Conservation (phyloP, 306 rosid species). For the Quercus suber region DNA sequence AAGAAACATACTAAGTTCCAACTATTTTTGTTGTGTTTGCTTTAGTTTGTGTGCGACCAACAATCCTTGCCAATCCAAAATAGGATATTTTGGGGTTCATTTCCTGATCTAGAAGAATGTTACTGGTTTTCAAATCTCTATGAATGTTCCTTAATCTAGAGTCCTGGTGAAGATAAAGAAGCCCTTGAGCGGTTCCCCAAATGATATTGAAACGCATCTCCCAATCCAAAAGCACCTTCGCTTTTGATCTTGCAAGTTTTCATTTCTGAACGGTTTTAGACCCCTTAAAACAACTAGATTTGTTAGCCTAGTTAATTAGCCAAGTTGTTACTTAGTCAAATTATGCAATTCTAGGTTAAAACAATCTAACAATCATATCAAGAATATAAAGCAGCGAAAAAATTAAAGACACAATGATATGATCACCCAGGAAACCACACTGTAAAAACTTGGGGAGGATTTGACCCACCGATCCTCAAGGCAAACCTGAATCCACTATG, state of each 20-base stretch:
- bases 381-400: too few relatives aligned
- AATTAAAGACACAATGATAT: too few relatives aligned
- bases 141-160: too few relatives aligned
- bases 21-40: slow-evolving; percentile 24
- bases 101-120: slow-evolving; percentile 26
- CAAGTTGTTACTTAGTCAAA: too few relatives aligned
- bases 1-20: slow-evolving; percentile 26
- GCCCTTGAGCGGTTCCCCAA: slow-evolving; percentile 19
- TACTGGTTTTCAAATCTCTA: not conserved
- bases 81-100: slow-evolving; percentile 35
- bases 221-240: not conserved
- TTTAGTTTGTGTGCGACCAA: slow-evolving; percentile 25
- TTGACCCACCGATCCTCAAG: too few relatives aligned
- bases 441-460: too few relatives aligned
- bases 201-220: slow-evolving; percentile 34
- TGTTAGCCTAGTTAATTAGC: too few relatives aligned
- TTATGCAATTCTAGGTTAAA: too few relatives aligned
- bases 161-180: not conserved
- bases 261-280: not conserved
- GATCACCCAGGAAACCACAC: too few relatives aligned
- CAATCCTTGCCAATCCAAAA: slow-evolving; percentile 21
- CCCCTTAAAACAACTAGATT: too few relatives aligned
- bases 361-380: too few relatives aligned
- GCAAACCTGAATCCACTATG: too few relatives aligned
- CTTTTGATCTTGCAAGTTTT: slow-evolving; percentile 6